Percentiles rank a stretch among this genome's conserved stretches.
Evolutionary conservation across 768 basidiomycete genomes (phyloP).

Genomic region (Tylopilus felleus): DNA sequence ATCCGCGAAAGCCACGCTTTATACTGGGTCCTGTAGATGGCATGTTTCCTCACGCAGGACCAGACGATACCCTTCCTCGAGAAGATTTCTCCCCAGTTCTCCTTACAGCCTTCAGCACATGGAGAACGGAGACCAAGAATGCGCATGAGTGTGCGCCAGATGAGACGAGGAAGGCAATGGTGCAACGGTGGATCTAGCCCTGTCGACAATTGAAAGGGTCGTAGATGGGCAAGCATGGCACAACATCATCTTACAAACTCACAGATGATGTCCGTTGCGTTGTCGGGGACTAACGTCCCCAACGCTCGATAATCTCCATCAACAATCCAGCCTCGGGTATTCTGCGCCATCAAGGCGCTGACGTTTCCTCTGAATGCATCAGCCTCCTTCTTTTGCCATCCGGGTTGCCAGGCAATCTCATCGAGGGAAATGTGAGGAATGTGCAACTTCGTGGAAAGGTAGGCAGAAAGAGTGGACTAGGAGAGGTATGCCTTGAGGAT

Average conservation of each 20-base stretch:
- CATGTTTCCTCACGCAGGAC: constrained; percentile 46
- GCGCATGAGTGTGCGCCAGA: constrained; percentile 52
- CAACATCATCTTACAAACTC: constrained; percentile 17
- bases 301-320: constrained; percentile 52
- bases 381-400: constrained; percentile 36
- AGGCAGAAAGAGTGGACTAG: constrained; percentile 47
- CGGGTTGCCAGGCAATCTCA: constrained; percentile 45
- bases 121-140: constrained; percentile 32
- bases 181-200: constrained; percentile 67
- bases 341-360: constrained; percentile 22
- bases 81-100: constrained; percentile 39
- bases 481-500: neutral
- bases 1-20: constrained; percentile 15
- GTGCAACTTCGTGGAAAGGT: constrained; percentile 42
- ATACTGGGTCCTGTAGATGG: constrained; percentile 14
- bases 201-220: constrained; percentile 21
- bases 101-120: constrained; percentile 51
- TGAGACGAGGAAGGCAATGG: constrained; percentile 58
- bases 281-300: constrained; percentile 35
- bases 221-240: too few species aligned
- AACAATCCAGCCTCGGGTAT: constrained; percentile 47
- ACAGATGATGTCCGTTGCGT: constrained; percentile 55
- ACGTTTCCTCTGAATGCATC: constrained; percentile 26
- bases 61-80: constrained; percentile 50
- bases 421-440: constrained; percentile 60